Percentiles rank a stretch among this genome's conserved stretches.
Evolutionary conservation across 495 filamentous ascomycete genomes (phyloP).

Genomic region (Tuber microsphaerosporum): DNA sequence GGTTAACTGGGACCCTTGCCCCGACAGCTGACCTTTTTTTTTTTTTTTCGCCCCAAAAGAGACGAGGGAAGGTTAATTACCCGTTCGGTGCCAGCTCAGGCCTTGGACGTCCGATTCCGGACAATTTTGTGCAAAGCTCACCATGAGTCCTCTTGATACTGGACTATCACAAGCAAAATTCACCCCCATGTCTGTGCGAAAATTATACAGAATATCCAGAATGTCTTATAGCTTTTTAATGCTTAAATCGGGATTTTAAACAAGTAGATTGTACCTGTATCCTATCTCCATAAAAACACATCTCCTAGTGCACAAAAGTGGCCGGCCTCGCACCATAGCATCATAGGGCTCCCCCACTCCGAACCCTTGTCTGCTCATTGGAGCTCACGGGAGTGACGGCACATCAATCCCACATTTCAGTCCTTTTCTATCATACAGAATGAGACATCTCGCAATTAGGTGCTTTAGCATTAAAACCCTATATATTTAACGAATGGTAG

Average conservation of each 20-base stretch:
- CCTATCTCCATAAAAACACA: neutral
- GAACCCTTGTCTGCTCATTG: neutral
- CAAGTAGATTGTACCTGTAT: too few relatives aligned
- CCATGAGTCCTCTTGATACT: neutral
- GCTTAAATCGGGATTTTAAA: neutral
- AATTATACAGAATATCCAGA: neutral
- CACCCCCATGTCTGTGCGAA: neutral
- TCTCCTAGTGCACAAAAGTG: neutral
- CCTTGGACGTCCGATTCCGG: neutral
- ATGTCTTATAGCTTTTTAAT: neutral
- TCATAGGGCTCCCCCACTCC: neutral
- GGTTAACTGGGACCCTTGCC: neutral
- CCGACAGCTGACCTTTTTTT: neutral
- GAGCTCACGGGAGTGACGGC: neutral
- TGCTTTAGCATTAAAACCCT: neutral
- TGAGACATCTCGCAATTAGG: neutral
- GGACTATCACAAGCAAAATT: neutral
- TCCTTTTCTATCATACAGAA: neutral
- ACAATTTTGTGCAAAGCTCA: neutral
- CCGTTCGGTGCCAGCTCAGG: neutral
- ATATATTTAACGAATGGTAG: neutral
- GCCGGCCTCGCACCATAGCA: neutral
- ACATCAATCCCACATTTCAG: neutral
- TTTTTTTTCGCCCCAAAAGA: neutral
- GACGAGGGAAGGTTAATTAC: neutral